phyloP scores from a whole-genome alignment of 805 yeast genomes.

The Ogataea philodendri region DNA sequence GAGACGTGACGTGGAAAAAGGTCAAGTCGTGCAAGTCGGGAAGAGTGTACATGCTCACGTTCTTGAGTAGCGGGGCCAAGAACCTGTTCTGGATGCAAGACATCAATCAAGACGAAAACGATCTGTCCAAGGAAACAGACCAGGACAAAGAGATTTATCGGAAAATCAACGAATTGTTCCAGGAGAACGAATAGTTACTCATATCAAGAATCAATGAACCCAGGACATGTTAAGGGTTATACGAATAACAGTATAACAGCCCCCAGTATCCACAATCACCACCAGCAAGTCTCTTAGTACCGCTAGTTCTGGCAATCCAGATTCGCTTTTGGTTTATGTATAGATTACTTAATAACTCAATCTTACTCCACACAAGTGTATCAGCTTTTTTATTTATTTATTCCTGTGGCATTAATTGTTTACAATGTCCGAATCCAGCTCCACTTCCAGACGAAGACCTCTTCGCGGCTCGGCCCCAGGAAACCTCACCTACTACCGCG shows the following conservation, averaged over 20 bases:
- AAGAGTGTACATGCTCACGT: conserved; percentile 52
- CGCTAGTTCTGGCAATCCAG: no score
- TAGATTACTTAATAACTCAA: no score
- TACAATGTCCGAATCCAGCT: conserved; percentile 17
- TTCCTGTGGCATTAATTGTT: not conserved
- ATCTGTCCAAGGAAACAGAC: conserved; percentile 52
- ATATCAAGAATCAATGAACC: no score
- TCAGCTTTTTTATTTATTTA: not conserved
- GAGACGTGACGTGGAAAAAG: conserved; percentile 78
- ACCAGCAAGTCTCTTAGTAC: no score
- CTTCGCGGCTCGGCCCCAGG: conserved; percentile 25
- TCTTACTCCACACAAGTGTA: no score
- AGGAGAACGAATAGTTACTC: conserved; percentile 26
- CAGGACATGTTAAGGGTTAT: no score
- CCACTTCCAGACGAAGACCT: conserved; percentile 15
- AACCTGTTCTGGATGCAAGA: conserved; percentile 76
- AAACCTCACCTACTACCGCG: conserved; percentile 20
- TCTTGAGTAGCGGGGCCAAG: conserved; percentile 39
- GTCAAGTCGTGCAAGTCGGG: conserved; percentile 71
- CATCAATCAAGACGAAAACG: conserved; percentile 60
- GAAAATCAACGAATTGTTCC: conserved; percentile 49
- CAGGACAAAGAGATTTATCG: conserved; percentile 52
- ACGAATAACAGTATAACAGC: no score
- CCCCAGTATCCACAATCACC: no score
- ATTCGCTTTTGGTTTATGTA: no score